Evolutionary conservation across 1,284 basidiomycete species (phyloP), one percentile per base, ranked within the genome.

Genomic region (Cryptococcus depauperatus): DNA sequence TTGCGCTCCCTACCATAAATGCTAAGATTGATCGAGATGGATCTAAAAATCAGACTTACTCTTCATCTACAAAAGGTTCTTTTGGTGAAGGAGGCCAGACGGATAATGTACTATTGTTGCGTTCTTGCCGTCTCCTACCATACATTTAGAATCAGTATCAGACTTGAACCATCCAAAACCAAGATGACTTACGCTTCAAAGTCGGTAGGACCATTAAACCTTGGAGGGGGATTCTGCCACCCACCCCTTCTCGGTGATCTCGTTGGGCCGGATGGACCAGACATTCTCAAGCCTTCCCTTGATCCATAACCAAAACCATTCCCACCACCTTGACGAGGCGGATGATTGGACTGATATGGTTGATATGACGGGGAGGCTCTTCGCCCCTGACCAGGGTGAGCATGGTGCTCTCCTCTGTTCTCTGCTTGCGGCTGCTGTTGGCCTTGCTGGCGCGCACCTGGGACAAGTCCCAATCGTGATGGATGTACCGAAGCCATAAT

Each of bases 11-110:
- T n/a, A n/a, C n/a, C n/a, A n/a, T n/a, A n/a, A n/a, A n/a, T n/a
- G n/a, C n/a, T n/a, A n/a, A n/a, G n/a, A n/a, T n/a, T n/a, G n/a
- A n/a, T n/a, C n/a, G n/a, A n/a, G n/a, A n/a, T n/a, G n/a, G 7
- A 5, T 5, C 18, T 18, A 11, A 19, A 5, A 14, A 27, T 26
- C 21, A 35, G 21, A 22, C 76, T 46, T 40, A 64, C 61, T 62
- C 64, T 49, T 64, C 62, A 35, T 65, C 62, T 35, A 51, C 47
- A 46, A 55, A 62, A 1, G 67, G 57, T 23, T 51, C 78, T 56
- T 83, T 83, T 0, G 90, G 90, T 3, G 89, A 92, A 1, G 79
- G 70, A 0, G 90, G 90, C 90, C 90, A 95, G 40, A 91, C 76
- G 53, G 78, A 78, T 2, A 84, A 65, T 5, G 76, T 76, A 10